phyloP scores from a whole-genome alignment of 2,329 filamentous ascomycete species.

The Colletotrichum sp. region DNA sequence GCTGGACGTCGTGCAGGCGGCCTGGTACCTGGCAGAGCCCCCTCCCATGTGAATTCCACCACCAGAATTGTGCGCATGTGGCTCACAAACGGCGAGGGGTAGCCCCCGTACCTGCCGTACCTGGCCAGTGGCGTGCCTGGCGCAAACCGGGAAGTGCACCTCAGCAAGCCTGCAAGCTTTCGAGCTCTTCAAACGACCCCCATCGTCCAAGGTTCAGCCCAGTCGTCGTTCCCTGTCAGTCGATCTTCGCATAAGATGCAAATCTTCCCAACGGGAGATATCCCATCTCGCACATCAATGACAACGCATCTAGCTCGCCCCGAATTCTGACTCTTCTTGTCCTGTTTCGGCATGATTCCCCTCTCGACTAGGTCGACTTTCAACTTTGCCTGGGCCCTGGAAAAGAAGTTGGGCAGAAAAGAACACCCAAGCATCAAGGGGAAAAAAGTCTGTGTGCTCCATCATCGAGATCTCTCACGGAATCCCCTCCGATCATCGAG shows the following conservation, averaged over 20 bases:
- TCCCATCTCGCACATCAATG: constrained; percentile 21
- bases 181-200: background rate
- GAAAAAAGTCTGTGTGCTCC: background rate
- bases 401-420: background rate
- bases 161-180: background rate
- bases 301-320: constrained; percentile 20
- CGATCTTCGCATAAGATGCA: constrained; percentile 22
- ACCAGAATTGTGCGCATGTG: background rate
- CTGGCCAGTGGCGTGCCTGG: background rate
- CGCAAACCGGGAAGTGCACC: background rate
- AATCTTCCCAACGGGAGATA: constrained; percentile 21
- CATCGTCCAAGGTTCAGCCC: constrained; percentile 17
- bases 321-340: constrained; percentile 1
- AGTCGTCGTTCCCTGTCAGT: constrained; percentile 14
- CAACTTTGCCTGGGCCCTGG: background rate
- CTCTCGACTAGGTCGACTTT: background rate
- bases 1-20: background rate
- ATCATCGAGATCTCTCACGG: constrained; percentile 15
- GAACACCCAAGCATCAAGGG: background rate
- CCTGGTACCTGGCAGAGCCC: constrained; percentile 1
- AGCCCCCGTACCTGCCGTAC: background rate
- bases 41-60: constrained; percentile 6
- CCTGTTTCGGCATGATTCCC: constrained; percentile 2
- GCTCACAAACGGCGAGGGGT: constrained; percentile 11
- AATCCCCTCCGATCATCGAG: constrained; percentile 2